Percentiles rank a stretch among this genome's conserved stretches.
phyloP scores from a whole-genome alignment of 108 stramenopile species.

The Cylindrotheca fusiformis region DNA sequence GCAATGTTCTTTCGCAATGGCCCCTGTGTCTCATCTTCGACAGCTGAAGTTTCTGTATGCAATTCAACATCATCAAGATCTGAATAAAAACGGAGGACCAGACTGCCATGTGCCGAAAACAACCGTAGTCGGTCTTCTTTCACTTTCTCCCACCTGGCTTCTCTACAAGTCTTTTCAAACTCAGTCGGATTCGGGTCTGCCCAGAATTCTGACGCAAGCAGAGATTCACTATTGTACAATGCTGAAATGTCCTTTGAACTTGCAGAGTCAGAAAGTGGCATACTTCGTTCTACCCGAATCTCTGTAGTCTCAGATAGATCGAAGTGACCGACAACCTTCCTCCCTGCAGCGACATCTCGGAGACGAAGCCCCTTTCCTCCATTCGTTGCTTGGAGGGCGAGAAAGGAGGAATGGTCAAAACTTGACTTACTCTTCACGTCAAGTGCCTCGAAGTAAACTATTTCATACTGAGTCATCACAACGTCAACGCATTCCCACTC shows the following conservation, averaged over 20 bases:
- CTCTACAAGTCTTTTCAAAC: too few species aligned
- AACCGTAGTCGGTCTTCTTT: conserved; percentile 70
- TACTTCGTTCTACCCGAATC: conserved; percentile 56
- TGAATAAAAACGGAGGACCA: conserved; percentile 68
- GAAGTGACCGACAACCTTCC: conserved; percentile 70
- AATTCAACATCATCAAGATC: conserved; percentile 65
- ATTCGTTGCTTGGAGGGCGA: conserved; percentile 39
- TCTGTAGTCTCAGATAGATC: conserved; percentile 52
- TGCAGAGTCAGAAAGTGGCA: conserved; percentile 18
- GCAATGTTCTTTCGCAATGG: conserved; percentile 42
- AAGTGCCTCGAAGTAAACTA: conserved; percentile 60
- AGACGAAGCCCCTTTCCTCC: conserved; percentile 79
- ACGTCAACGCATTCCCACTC: conserved; percentile 77
- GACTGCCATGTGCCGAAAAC: conserved; percentile 36
- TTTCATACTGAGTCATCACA: conserved; percentile 76
- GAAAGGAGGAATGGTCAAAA: neutral
- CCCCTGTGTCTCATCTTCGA: conserved; percentile 14
- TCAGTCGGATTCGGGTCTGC: conserved; percentile 1
- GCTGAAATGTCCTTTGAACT: too few species aligned
- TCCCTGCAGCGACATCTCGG: conserved; percentile 71
- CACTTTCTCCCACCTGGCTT: conserved; percentile 61
- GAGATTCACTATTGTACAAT: conserved; percentile 6
- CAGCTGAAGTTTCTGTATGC: conserved; percentile 3
- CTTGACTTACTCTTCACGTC: conserved; percentile 2
- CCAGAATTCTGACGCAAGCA: conserved; percentile 22